Conservation (phyloP, 2,329 filamentous ascomycete genomes). For the Cephalotrichum gorgonifer region DNA sequence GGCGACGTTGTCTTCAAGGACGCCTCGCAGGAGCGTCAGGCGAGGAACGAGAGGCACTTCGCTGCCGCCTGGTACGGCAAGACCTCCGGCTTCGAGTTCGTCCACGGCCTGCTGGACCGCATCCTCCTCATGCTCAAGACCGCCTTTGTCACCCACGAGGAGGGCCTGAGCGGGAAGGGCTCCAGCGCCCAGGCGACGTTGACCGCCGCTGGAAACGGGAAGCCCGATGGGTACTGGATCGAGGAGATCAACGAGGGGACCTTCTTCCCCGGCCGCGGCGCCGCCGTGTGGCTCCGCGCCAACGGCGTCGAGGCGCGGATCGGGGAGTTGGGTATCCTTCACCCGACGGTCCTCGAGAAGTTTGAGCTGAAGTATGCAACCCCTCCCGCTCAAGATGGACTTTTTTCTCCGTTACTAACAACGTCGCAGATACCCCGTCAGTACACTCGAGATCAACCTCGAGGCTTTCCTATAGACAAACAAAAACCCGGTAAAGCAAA, state of each 20-base stretch:
- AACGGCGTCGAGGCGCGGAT: slow-evolving; percentile 66
- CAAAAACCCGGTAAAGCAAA: slow-evolving; percentile 7
- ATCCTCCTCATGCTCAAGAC: slow-evolving; percentile 86
- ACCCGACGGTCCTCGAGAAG: slow-evolving; percentile 86
- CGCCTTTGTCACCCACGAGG: slow-evolving; percentile 67
- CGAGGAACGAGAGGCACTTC: slow-evolving; percentile 88
- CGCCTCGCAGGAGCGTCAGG: slow-evolving; percentile 67
- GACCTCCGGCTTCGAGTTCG: slow-evolving; percentile 86
- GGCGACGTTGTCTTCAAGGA: slow-evolving; percentile 92
- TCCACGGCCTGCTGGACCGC: slow-evolving; percentile 88
- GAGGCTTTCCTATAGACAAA: slow-evolving; percentile 70
- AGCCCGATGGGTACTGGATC: slow-evolving; percentile 80
- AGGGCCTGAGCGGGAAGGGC: slow-evolving; percentile 44
- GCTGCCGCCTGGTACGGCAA: slow-evolving; percentile 95
- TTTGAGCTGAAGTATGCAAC: slow-evolving; percentile 67
- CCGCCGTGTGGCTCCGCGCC: slow-evolving; percentile 69
- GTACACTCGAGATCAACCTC: slow-evolving; percentile 87
- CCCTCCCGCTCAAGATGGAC: too few species aligned
- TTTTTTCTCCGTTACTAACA: background rate
- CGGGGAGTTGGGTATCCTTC: slow-evolving; percentile 86
- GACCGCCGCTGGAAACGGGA: slow-evolving; percentile 23
- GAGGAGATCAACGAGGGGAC: slow-evolving; percentile 84
- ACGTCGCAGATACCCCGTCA: slow-evolving; percentile 68
- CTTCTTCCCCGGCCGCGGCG: slow-evolving; percentile 85
- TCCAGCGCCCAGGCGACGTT: background rate